Conservation (phyloP, 140 eudicot species). For the Cichorium intybus region DNA sequence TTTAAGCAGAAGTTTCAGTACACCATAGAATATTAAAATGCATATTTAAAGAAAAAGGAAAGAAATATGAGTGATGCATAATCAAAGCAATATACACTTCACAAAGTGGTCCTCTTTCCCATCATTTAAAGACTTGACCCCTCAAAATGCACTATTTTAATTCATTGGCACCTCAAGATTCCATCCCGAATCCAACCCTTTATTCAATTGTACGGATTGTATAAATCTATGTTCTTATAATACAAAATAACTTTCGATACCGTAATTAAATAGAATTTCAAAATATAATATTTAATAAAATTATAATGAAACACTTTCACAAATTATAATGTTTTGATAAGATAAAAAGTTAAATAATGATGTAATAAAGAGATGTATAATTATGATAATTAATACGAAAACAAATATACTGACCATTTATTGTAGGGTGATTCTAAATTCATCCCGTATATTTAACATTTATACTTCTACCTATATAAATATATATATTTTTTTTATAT, state of each 20-base stretch:
- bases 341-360: too few species aligned
- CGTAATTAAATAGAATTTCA: too few species aligned
- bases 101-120: conserved; percentile 16
- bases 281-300: too few species aligned
- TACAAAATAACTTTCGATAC: not conserved
- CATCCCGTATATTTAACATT: too few species aligned
- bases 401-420: too few species aligned
- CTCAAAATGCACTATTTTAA: not conserved
- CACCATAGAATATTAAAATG: not conserved
- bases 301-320: too few species aligned
- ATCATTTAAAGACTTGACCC: conserved; percentile 9
- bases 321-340: too few species aligned
- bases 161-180: not conserved
- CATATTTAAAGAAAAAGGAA: not conserved
- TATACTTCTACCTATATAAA: too few species aligned
- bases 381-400: too few species aligned
- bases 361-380: too few species aligned
- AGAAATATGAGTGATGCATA: not conserved
- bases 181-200: not conserved
- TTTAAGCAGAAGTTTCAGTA: not conserved
- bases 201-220: not conserved
- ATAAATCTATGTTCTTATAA: not conserved
- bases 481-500: too few species aligned
- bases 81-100: not conserved
- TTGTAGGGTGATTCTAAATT: too few species aligned